Conservation (phyloP, 495 filamentous ascomycete genomes). For the Penicillium angulare region DNA sequence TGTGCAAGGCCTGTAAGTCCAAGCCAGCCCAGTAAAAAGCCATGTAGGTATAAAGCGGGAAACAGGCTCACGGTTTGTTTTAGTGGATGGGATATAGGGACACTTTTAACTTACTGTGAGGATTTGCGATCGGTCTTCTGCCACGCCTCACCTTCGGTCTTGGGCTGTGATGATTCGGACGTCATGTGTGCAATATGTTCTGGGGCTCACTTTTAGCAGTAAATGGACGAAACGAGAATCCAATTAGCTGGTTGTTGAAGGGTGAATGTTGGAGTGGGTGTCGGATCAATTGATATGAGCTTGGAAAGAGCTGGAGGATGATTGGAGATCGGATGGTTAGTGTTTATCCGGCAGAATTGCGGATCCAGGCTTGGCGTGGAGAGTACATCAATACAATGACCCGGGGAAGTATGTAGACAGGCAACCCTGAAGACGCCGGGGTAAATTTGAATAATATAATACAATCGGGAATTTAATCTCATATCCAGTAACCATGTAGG, state of each 20-base stretch:
- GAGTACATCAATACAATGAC: not conserved
- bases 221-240: too few relatives aligned
- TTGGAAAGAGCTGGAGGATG: conserved; percentile 15
- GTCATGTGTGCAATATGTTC: conserved; percentile 1
- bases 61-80: too few relatives aligned
- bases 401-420: too few relatives aligned
- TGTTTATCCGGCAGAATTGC: conserved; percentile 21
- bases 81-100: not conserved
- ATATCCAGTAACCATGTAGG: too few relatives aligned
- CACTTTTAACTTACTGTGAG: conserved; percentile 30
- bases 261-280: not conserved
- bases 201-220: too few relatives aligned
- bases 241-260: too few relatives aligned
- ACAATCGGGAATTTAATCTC: too few relatives aligned
- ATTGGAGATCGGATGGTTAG: conserved; percentile 18
- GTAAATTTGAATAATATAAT: too few relatives aligned
- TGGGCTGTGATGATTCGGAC: conserved; percentile 15
- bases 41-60: too few relatives aligned
- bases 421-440: too few relatives aligned
- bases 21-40: not conserved
- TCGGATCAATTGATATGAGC: not conserved
- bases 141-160: conserved; percentile 32
- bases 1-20: not conserved
- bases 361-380: conserved; percentile 35
- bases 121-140: conserved; percentile 40